These are phyloP conservation scores for Pachysandra terminalis DNA, from an alignment of 164 flowering plant genomes.

Conservation along the genomic window DNA sequence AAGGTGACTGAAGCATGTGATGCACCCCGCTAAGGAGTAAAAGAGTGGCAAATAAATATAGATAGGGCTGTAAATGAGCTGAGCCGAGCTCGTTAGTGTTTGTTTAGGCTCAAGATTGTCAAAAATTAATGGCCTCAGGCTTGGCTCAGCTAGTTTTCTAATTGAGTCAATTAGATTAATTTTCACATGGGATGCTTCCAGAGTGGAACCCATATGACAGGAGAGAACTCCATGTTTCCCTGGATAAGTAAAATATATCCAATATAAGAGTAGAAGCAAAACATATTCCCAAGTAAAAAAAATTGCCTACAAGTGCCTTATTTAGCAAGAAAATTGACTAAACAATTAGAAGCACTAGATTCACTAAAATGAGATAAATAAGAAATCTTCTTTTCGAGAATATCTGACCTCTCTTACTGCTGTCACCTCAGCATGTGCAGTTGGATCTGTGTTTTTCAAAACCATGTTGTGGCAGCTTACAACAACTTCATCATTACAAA, in stretches of 20 bases:
- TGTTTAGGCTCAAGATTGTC: no score
- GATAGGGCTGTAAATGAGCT: no score
- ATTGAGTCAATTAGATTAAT: not conserved
- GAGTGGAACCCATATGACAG: not conserved
- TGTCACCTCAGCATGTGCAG: conserved; percentile 98
- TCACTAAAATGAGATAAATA: not conserved
- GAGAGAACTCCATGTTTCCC: not conserved
- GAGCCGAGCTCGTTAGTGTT: no score
- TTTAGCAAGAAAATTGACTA: not conserved
- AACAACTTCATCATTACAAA: conserved; percentile 77
- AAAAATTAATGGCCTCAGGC: no score
- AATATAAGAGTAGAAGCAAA: not conserved
- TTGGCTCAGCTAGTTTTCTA: no score
- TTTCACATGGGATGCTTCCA: not conserved
- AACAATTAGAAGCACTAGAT: not conserved
- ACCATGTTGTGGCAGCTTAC: conserved; percentile 98
- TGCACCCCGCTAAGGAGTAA: no score
- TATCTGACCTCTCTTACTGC: conserved; percentile 91
- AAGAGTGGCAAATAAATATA: no score
- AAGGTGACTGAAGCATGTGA: no score
- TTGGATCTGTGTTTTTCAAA: conserved; percentile 76
- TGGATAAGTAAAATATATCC: not conserved
- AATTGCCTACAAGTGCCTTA: not conserved
- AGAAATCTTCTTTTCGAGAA: not conserved
- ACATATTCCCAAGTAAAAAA: not conserved